Base-by-base conservation (phyloP, 257 asterid species). In the Anisodus acutangulus region DNA sequence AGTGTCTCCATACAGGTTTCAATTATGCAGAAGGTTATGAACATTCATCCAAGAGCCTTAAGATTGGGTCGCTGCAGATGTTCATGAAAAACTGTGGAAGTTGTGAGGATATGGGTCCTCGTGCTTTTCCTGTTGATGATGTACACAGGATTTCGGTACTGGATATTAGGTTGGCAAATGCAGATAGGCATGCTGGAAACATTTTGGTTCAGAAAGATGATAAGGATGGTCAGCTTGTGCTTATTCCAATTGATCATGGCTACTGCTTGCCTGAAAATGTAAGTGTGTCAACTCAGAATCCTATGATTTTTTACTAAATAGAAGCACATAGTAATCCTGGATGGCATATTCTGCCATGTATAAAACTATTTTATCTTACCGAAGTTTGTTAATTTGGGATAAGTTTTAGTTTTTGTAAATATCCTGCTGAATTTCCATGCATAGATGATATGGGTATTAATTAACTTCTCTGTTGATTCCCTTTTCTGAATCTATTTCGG, bases 221-320 rank as follows among this genome's bases (percentile, higher is more conserved):
- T 13, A 93, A 79, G 63, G 89, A 87, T 16, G 93, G 94, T 83
- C 85, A 26, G 79, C 83, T 90, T 82, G 85, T 57, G 84, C 97
- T 94, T 70, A 83, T 93, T 78, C 95, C 97, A 19, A 92, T 93
- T 58, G 97, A 92, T 86, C 98, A 92, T 85, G 98, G 98, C 41
- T 94, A 94, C 86, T 94, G 97, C 90, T 76, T 94, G 89, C 98
- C 98, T 10, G 97, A 94, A 84, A 92, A 83, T 78, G 97, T 94
- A 89, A 90, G 98, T 81, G 12, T 64, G 41, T 16, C 59, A 35
- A 53, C 49, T 53, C 64, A 13, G 49, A 64, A 78, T 15, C 49
- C 49, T 53, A 51, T 9, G 17, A 59, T 53, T 31, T 31, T 31
- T 51, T 53, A 76, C 63, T 45, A 76, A 43, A 51, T 51, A 26